Conservation (phyloP, 2,329 filamentous ascomycete species). For the Orbilia brochopaga region DNA sequence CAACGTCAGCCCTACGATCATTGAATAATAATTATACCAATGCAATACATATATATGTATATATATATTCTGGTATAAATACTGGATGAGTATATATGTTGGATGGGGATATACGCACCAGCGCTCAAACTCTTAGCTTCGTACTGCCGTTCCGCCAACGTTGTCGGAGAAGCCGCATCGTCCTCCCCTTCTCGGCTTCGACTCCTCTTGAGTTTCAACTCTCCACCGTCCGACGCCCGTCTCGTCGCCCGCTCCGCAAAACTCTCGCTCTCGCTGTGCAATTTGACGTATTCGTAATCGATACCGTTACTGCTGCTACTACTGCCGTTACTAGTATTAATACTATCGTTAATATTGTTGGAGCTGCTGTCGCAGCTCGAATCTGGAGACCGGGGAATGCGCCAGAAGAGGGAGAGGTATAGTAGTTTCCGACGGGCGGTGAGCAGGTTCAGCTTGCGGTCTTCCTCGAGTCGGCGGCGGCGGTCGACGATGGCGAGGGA, state of each 20-base stretch:
- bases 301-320: slow-evolving; percentile 6
- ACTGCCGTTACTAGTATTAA: background rate
- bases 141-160: slow-evolving; percentile 21
- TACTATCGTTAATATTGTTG: slow-evolving; percentile 3
- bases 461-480: slow-evolving; percentile 37
- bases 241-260: slow-evolving; percentile 26
- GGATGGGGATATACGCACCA: slow-evolving; percentile 8
- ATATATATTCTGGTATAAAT: too few species aligned
- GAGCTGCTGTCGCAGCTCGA: background rate
- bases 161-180: slow-evolving; percentile 14
- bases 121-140: slow-evolving; percentile 44
- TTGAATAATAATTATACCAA: too few species aligned
- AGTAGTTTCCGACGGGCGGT: slow-evolving; percentile 28
- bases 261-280: background rate
- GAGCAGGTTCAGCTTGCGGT: slow-evolving; percentile 23
- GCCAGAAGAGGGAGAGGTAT: slow-evolving; percentile 37
- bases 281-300: too few species aligned
- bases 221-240: slow-evolving; percentile 22
- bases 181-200: slow-evolving; percentile 11
- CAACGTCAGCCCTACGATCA: background rate
- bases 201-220: background rate
- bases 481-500: slow-evolving; percentile 49
- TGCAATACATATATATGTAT: too few species aligned
- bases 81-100: background rate
- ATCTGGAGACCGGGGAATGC: slow-evolving; percentile 23